Evolutionary conservation across 75 land plant genomes (phyloP).

Genomic region (Pseudotsuga menziesii): DNA sequence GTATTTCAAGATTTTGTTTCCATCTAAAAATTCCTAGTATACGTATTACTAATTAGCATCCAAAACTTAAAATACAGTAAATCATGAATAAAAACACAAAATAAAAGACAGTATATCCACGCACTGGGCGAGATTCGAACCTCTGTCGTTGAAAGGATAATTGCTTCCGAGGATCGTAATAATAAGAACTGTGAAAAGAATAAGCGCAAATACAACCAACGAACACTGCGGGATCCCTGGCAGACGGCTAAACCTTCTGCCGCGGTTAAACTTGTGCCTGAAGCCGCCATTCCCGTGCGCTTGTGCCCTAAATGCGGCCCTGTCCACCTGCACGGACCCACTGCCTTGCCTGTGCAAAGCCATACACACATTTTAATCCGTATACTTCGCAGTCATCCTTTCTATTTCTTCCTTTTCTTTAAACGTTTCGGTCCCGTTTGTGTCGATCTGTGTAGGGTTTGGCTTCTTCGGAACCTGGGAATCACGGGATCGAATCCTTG

Average conservation of each 20-base stretch:
- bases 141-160: slow-evolving; percentile 3
- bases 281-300: background rate
- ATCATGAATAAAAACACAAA: background rate
- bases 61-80: background rate
- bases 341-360: slow-evolving; percentile 11
- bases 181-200: background rate
- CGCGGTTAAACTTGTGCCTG: background rate
- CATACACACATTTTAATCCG: slow-evolving; percentile 4
- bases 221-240: slow-evolving; percentile 6
- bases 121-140: background rate
- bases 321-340: slow-evolving; percentile 8
- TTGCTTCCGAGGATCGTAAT: slow-evolving; percentile 1
- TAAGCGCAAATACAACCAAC: background rate
- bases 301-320: slow-evolving; percentile 1
- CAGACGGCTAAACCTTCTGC: background rate
- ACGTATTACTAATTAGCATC: too few species aligned
- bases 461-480: too few species aligned
- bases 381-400: background rate
- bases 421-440: too few species aligned
- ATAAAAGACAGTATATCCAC: background rate
- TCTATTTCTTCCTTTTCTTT: background rate
- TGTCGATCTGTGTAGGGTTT: too few species aligned
- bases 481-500: too few species aligned
- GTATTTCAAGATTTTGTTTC: too few species aligned
- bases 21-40: too few species aligned